Evolutionary conservation across 208 protist species (phyloP), one percentile per base, ranked within the genome.

Genomic region (Spironucleus salmonicida): DNA sequence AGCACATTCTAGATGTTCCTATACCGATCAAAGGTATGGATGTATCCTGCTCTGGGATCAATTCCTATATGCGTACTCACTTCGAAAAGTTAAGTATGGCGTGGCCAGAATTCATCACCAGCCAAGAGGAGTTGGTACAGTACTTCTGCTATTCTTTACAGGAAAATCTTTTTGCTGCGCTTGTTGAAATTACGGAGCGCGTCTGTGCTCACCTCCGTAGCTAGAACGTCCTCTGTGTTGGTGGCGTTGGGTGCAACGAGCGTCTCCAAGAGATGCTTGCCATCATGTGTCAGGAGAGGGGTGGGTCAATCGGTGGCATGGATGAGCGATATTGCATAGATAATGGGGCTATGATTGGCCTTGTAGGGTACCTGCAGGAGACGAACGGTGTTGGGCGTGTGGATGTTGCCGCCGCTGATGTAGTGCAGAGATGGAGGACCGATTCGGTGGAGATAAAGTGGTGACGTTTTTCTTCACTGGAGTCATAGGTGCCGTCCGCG

Each of bases 261-360:
- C 27, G 81, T 49, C 62, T 83, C 11, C 78, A 83, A 74, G 75
- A 85, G 34, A 85, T 85, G 82, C 69, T 85, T 23, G 29, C 35
- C 0, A 27, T 59, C 1, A 85, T 84, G 82, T 78, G 78, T 59
- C 19, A 27, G 0, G 74, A 84, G 53, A 15, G 82, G 9, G 74
- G 71, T 35, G 78, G 62, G n/a, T 32, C 0, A 32, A 19, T 82
- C 4, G 38, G 78, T 32, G 89, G 88, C 69, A 96, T 95, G 85
- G 93, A 97, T 76, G 88, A 94, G 35, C 82, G 93, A 7, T 99
- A 96, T 85, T 98, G 94, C 78, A 98, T 99, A 79, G 96, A 99
- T 84, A 99, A 99, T 82, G 96, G 96, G 0, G 94, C 93, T 62
- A 99, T 99, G 96, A 99, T 99, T 80, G 95, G 95, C 94, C 1